Evolutionary conservation across 2,329 filamentous ascomycete genomes (phyloP), one percentile per base, ranked within the genome.

Genomic region (Zymoseptoria brevis): DNA sequence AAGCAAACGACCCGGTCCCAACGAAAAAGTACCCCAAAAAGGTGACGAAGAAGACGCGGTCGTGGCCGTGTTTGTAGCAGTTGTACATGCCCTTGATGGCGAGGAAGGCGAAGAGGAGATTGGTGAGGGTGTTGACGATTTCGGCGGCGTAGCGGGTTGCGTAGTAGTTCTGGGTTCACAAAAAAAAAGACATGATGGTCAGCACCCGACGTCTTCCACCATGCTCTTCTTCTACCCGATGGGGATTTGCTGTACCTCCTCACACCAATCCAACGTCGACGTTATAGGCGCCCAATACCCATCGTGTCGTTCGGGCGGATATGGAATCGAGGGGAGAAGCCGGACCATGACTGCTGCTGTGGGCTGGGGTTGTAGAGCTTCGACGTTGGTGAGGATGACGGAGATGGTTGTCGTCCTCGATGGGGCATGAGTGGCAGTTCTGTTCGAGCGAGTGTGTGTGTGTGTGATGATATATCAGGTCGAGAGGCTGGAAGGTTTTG

Each of bases 71-170:
- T 63, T 80, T 81, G 30, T 87, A 70, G 72, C 90, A 95, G 72
- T 86, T 90, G 57, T 79, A 76, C 62, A 94, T 83, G 22, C 92
- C 92, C 70, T 87, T 87, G 65, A 84, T 75, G 7, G 90, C 90
- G 19, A 96, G 81, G 73, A 81, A 88, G 67, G 96, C 79, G 74
- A 96, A 96, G 22, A 94, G 77, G 2, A 88, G 72, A 72, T 96
- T 96, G 35, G 90, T 96, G 30, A 92, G 68, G 3, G 89, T 89
- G 71, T 87, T 93, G 70, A 90, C 83, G 52, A 92, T 84, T 71
- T 92, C 89, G 41, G 89, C 89, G 52, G 85, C 82, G 70, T 91
- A 92, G 50, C 82, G 79, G 3, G 87, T 91, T 45, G 87, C 84
- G 77, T 87, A 87, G 74, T 88, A 88, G 64, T 90, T 88, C 83